Evolutionary conservation across 352 stramenopile genomes (phyloP), one percentile per base, ranked within the genome.

Genomic region (Pythium dissimile): DNA sequence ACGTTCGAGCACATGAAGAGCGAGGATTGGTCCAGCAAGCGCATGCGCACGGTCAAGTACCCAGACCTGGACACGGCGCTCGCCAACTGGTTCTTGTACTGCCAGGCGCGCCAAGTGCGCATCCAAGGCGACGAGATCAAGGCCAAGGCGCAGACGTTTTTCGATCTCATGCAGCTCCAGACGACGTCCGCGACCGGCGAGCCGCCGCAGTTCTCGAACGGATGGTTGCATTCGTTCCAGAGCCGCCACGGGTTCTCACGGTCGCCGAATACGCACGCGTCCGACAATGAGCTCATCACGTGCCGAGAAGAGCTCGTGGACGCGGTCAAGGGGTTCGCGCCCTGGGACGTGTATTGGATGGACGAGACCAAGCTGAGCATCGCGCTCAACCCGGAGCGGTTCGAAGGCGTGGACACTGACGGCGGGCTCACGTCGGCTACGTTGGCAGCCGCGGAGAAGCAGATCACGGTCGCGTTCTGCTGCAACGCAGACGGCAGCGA

Each of bases 201-300:
- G 10, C 71, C 75, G 39, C 83, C 81, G 31, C 78, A 88, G 66
- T 92, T 92, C 51, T 92, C 80, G 20, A 92, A 92, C 60, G 83
- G 83, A 2, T 92, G 83, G 83, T 73, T 92, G 67, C 81, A 89
- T 51, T 90, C 80, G 23, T 92, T 90, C 54, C 83, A 90, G 68
- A 75, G 71, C 4, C 70, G 83, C 38, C 80, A 92, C 46, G 80
- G 81, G 1, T 91, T 91, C 50, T 79, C 77, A 27, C 67, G 67
- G 30, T 67, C 62, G 15, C 46, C 69, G 8, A 70, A 54, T 31
- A 67, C 57, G 21, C 48, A 55, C 34, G 41, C 27, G 16, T 48
- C 57, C 10, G 68, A 80, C 46, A 54, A 63, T 28, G 66, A 72
- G 18, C 48, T 86, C 12, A 84, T 91, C 49, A 71, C 64, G 11